These are phyloP conservation scores for Cercophora newfieldiana DNA, from an alignment of 495 filamentous ascomycete species.

Conservation along the genomic window DNA sequence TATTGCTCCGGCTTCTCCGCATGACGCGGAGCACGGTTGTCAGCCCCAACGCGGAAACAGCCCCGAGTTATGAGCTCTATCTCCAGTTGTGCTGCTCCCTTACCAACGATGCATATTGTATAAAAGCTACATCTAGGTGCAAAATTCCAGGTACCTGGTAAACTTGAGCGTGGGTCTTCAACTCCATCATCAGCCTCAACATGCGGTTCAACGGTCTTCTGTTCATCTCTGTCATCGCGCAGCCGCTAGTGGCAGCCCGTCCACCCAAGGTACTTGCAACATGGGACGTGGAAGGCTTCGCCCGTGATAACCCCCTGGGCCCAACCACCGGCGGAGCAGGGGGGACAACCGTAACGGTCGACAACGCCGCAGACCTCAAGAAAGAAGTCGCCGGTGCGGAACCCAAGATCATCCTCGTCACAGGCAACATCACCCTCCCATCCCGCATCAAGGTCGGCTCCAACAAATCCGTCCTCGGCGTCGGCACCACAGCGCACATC, in stretches of 20 bases:
- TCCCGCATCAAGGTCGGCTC: slow-evolving; percentile 47
- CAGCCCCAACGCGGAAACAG: not conserved
- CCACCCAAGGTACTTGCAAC: slow-evolving; percentile 13
- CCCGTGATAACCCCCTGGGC: slow-evolving; percentile 42
- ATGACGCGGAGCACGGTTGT: not conserved
- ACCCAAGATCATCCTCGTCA: slow-evolving; percentile 50
- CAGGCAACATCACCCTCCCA: slow-evolving; percentile 45
- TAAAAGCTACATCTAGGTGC: not conserved
- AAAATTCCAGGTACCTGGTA: not conserved
- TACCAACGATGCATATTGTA: not conserved
- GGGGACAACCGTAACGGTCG: slow-evolving; percentile 58
- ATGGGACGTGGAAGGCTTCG: slow-evolving; percentile 36
- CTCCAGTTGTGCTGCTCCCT: not conserved
- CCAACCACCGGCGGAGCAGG: slow-evolving; percentile 59
- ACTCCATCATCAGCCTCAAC: not conserved
- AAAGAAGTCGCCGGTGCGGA: slow-evolving; percentile 43
- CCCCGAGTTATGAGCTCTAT: not conserved
- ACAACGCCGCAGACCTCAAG: slow-evolving; percentile 51
- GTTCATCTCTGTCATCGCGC: not conserved
- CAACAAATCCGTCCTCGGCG: slow-evolving; percentile 58
- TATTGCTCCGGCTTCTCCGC: not conserved
- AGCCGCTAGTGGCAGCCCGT: not conserved
- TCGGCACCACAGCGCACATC: slow-evolving; percentile 42
- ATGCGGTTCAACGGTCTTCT: not conserved
- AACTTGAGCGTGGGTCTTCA: not conserved